These are phyloP conservation scores for Exsudoporus frostii DNA, from an alignment of 768 basidiomycete species.

Conservation along the genomic window DNA sequence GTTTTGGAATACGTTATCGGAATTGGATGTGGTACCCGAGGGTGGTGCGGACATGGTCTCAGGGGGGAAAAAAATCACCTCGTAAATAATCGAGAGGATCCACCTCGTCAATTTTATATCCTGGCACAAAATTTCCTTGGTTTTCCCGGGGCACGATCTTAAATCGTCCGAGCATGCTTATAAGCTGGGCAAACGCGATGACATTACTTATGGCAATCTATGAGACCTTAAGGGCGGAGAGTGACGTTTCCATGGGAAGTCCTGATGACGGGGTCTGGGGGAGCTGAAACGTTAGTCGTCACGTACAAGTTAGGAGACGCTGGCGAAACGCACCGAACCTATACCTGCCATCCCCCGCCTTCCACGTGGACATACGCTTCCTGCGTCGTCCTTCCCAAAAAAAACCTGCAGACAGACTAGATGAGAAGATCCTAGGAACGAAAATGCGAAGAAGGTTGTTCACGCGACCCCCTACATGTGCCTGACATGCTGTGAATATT, in stretches of 20 bases:
- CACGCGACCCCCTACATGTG: not conserved
- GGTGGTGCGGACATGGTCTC: not conserved
- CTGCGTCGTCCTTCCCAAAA: not conserved
- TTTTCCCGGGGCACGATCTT: not conserved
- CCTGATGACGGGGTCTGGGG: not conserved
- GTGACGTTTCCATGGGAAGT: conserved; percentile 2
- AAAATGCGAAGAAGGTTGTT: not conserved
- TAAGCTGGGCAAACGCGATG: not conserved
- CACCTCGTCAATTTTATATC: conserved; percentile 3
- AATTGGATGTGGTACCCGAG: not conserved
- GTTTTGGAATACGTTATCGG: conserved; percentile 6
- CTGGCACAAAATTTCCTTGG: not conserved
- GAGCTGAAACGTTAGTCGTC: not conserved
- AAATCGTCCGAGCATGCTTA: not conserved
- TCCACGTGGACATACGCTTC: not conserved
- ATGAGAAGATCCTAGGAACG: not conserved
- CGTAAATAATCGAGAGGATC: not conserved
- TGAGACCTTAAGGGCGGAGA: not conserved
- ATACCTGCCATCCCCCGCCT: not conserved
- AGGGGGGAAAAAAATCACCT: not conserved
- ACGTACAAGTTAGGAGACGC: not conserved
- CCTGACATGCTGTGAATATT: not conserved
- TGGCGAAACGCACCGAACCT: not conserved
- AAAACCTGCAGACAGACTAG: not conserved
- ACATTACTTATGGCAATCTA: not conserved